Base-by-base conservation (phyloP, 1,284 basidiomycete species). In the Chalciporus sp. region DNA sequence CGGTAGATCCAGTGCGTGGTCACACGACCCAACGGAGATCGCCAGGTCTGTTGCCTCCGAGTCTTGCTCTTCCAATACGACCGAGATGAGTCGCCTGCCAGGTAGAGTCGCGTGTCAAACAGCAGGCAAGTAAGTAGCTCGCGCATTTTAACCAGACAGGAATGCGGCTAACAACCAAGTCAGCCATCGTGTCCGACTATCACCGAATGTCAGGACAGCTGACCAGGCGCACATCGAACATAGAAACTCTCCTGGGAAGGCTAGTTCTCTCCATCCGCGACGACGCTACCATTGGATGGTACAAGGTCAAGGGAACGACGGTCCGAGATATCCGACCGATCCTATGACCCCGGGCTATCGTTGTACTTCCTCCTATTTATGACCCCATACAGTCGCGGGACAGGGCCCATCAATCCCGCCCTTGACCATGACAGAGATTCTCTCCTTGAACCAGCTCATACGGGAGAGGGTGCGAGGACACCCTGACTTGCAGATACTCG, bases 21-120 rank as follows among this genome's bases (percentile, higher is more conserved):
- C 65, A 37, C 64, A 66, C 4, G 68, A 60, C 1, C 66, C 61
- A 7, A 64, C 45, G 16, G 65, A 58, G 23, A 7, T 37, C 5
- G 65, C 47, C n/a, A 63, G 66, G 23, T 65, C 55, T 5, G 67
- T 61, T 7, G 52, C 17, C 6, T 27, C 60, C 9, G 31, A 41
- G 19, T 23, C 19, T 31, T 49, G 37, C 42, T 61, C 58, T 27
- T 58, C 51, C 37, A 59, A 48, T 31, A 71, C 52, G 4, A 62
- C 55, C 23, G 23, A 9, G 72, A 69, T 19, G 65, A 58, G 11
- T 73, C 72, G 41, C 66, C 58, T 49, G 76, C 75, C 7, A 74
- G 76, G 51, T 75, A 28, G 66, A 72, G 49, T 11, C 67, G 71
- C 74, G 76, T 75, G 52, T 45, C 48, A 52, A 44, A 42, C 9